Evolutionary conservation across 805 yeast genomes (phyloP).

Genomic region (Saccharomycopsis fermentans): DNA sequence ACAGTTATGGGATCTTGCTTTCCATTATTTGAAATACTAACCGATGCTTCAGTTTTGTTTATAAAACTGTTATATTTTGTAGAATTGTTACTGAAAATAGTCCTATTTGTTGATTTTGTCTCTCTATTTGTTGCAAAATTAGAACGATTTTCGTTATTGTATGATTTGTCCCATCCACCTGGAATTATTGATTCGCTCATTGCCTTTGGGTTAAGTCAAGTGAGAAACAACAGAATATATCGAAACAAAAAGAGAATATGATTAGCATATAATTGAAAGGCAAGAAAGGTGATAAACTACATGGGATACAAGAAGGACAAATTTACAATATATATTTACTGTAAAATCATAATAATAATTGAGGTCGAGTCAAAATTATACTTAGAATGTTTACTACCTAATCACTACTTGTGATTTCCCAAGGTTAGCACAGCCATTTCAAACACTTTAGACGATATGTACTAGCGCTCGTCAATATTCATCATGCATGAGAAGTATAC

Average conservation of each 20-base stretch:
- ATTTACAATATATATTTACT: too few species aligned
- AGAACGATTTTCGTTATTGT: background rate
- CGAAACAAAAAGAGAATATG: background rate
- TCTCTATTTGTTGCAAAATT: background rate
- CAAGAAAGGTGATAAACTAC: background rate
- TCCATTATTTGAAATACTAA: background rate
- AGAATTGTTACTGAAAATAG: background rate
- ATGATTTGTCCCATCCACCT: background rate
- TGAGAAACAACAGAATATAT: background rate
- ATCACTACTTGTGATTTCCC: too few species aligned
- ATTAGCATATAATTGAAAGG: background rate
- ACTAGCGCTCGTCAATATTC: too few species aligned
- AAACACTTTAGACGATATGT: background rate
- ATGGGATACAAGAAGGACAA: too few species aligned
- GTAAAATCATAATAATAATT: too few species aligned
- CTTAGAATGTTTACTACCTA: too few species aligned
- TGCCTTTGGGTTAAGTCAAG: background rate
- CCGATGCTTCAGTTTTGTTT: background rate
- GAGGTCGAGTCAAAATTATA: too few species aligned
- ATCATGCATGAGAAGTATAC: background rate
- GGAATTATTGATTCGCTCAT: background rate
- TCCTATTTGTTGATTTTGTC: background rate
- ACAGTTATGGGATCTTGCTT: slow-evolving; percentile 11
- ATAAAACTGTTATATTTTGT: background rate
- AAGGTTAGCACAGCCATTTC: background rate